A percentile compares a stretch with the other conserved stretches of the same genome.
Evolutionary conservation across 495 filamentous ascomycete species (phyloP).

Genomic region (Hypomontagnella submonticulosa): DNA sequence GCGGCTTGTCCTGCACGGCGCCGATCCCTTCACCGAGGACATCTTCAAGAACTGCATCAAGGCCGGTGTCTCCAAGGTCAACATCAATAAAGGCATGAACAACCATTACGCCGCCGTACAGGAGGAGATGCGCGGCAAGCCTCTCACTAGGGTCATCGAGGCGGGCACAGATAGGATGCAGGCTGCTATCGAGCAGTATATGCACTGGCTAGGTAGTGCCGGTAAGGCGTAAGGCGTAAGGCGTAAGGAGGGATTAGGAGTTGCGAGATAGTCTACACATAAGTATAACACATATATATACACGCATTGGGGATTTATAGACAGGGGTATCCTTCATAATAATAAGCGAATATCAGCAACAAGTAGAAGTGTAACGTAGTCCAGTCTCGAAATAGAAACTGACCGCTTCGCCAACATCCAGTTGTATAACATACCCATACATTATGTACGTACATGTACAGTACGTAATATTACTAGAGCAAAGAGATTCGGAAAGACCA

Average conservation of each 20-base stretch:
- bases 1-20: slow-evolving; percentile 79
- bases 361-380: too few species aligned
- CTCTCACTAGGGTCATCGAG: slow-evolving; percentile 77
- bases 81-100: slow-evolving; percentile 87
- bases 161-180: slow-evolving; percentile 79
- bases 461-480: too few species aligned
- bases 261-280: background rate
- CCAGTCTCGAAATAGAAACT: slow-evolving; percentile 2
- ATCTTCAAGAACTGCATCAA: slow-evolving; percentile 76
- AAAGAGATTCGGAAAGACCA: too few species aligned
- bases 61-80: slow-evolving; percentile 78
- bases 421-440: too few species aligned
- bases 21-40: slow-evolving; percentile 76
- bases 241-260: slow-evolving; percentile 49
- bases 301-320: background rate
- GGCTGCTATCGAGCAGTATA: slow-evolving; percentile 76
- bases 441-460: too few species aligned
- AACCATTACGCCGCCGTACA: slow-evolving; percentile 72
- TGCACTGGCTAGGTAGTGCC: slow-evolving; percentile 74
- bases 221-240: slow-evolving; percentile 72
- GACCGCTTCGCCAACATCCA: background rate
- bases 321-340: slow-evolving; percentile 10
- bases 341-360: background rate
- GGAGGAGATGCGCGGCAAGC: slow-evolving; percentile 74
- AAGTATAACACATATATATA: background rate